Conservation (phyloP, 306 rosid species). For the Crataegus laevigata region DNA sequence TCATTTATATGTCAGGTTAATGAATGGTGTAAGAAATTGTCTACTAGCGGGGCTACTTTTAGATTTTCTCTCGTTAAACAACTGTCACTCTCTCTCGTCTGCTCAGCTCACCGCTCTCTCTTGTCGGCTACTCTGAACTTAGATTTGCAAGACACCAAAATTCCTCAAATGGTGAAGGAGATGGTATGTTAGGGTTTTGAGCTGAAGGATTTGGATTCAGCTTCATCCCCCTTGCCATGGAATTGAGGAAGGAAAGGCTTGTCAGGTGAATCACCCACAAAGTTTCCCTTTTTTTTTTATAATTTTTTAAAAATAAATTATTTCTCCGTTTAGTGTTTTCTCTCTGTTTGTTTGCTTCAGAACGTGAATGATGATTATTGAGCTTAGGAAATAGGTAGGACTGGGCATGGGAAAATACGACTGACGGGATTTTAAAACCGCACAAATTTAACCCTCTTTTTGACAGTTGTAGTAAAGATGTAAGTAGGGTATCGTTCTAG, state of each 20-base stretch:
- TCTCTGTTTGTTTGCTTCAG: neutral
- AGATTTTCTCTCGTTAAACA: no score
- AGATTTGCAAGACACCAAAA: conserved; percentile 3
- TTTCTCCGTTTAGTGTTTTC: neutral
- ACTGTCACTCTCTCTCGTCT: neutral
- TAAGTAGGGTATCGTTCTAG: no score
- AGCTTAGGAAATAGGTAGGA: neutral
- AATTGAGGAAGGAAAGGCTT: conserved; percentile 60
- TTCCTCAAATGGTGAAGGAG: neutral
- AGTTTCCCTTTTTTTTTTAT: no score
- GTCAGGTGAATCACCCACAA: conserved; percentile 42
- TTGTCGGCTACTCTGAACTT: neutral
- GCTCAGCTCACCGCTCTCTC: neutral
- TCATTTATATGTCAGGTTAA: no score
- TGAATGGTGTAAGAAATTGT: no score
- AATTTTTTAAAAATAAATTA: neutral
- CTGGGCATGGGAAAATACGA: neutral
- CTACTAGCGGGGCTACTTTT: no score
- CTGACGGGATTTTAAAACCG: no score
- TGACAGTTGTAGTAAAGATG: no score
- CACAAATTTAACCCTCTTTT: no score
- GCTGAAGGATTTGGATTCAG: conserved; percentile 10
- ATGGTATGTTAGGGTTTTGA: conserved; percentile 27
- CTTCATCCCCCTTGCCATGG: conserved; percentile 35
- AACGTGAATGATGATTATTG: neutral